Conservation (phyloP, 192 early-diverging fungal genomes). For the Linnemannia schmuckeri region DNA sequence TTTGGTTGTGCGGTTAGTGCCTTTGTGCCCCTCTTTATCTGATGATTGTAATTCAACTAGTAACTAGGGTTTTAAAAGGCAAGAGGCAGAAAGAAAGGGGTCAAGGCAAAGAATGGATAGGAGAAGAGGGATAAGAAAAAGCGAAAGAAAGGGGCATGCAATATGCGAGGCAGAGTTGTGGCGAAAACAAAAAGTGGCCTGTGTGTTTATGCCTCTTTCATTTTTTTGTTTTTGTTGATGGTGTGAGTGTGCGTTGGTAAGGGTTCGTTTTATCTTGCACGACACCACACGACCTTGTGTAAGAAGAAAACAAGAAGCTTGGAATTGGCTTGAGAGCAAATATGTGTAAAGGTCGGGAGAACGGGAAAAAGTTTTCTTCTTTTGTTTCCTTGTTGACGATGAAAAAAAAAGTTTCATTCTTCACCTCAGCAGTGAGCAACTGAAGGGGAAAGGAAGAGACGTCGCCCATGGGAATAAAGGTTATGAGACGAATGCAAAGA, state of each 20-base stretch:
- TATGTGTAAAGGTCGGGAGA: neutral
- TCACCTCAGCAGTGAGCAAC: too few species aligned
- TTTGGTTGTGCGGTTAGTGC: neutral
- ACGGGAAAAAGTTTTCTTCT: neutral
- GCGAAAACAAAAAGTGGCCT: neutral
- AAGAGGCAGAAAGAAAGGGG: neutral
- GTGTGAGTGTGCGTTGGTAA: neutral
- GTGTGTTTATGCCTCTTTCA: neutral
- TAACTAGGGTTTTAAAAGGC: neutral
- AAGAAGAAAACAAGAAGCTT: neutral
- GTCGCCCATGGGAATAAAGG: too few species aligned
- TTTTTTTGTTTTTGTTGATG: neutral
- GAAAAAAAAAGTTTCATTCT: too few species aligned
- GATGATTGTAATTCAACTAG: neutral
- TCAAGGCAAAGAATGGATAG: neutral
- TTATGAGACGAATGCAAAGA: too few species aligned
- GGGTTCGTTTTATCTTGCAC: neutral
- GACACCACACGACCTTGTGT: slow-evolving; percentile 8
- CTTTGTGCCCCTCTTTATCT: neutral
- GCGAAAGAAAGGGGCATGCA: neutral
- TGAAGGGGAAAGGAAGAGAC: too few species aligned
- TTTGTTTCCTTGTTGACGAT: neutral
- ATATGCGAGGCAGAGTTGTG: neutral
- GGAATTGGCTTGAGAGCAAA: neutral
- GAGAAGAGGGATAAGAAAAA: neutral